Percentiles rank a stretch among this genome's conserved stretches.
Evolutionary conservation across 495 filamentous ascomycete genomes (phyloP).

Genomic region (Pyrenula massariospora): DNA sequence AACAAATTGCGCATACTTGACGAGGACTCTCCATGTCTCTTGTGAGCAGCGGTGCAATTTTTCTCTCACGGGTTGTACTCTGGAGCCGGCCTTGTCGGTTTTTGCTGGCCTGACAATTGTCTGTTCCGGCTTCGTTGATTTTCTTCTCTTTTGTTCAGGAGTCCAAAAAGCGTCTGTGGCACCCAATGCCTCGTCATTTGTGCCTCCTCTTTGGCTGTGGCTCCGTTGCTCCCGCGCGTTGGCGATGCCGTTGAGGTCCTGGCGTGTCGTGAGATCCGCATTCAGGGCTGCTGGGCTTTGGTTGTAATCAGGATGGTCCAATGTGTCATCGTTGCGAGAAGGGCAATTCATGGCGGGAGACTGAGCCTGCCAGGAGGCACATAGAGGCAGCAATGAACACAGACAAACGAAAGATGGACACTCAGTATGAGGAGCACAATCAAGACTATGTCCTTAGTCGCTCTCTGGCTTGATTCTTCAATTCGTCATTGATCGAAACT

Average conservation of each 20-base stretch:
- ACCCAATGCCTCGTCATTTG: not conserved
- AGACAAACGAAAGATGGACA: too few relatives aligned
- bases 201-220: not conserved
- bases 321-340: conserved; percentile 47
- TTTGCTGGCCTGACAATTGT: not conserved
- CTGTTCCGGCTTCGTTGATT: not conserved
- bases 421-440: too few relatives aligned
- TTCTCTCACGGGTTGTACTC: not conserved
- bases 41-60: not conserved
- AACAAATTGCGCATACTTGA: conserved; percentile 64
- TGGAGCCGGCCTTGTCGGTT: not conserved
- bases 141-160: not conserved
- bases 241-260: conserved; percentile 49
- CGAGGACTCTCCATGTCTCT: conserved; percentile 17
- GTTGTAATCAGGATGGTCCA: conserved; percentile 43
- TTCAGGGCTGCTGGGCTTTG: conserved; percentile 45
- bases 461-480: too few relatives aligned
- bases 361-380: not conserved
- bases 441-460: too few relatives aligned
- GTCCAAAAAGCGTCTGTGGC: not conserved
- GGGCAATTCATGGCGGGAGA: conserved; percentile 46
- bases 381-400: not conserved
- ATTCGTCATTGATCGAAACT: too few relatives aligned
- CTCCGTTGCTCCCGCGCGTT: not conserved
- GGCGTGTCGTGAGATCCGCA: conserved; percentile 46